phyloP scores from a whole-genome alignment of 179 eudicot species.

The Silene vulgaris region DNA sequence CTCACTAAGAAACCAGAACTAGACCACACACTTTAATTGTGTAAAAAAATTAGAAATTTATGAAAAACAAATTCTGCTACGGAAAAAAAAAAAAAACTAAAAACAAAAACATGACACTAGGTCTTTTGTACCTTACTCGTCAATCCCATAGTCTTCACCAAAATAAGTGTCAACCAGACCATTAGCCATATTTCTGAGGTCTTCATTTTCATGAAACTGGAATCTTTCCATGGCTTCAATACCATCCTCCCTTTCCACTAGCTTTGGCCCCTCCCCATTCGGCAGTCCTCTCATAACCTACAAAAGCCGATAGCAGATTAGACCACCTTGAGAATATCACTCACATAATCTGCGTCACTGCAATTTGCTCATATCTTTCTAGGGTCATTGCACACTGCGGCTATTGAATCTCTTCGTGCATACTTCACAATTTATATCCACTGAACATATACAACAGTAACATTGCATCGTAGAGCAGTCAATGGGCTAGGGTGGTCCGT shows the following conservation, averaged over 20 bases:
- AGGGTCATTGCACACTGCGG: neutral
- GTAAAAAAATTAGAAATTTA: neutral
- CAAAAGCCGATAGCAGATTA: neutral
- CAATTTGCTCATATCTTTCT: neutral
- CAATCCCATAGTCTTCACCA: constrained; percentile 89
- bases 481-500: too few relatives aligned
- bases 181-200: constrained; percentile 84
- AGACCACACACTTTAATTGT: neutral
- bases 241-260: constrained; percentile 89
- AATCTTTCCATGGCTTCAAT: constrained; percentile 97
- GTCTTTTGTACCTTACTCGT: constrained; percentile 28
- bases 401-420: neutral
- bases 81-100: neutral
- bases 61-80: neutral
- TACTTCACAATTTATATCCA: neutral
- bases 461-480: too few relatives aligned
- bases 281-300: constrained; percentile 96
- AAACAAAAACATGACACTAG: neutral
- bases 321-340: neutral
- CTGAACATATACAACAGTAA: neutral
- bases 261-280: constrained; percentile 74
- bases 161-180: constrained; percentile 78
- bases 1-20: neutral
- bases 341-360: too few relatives aligned
- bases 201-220: constrained; percentile 94